Conservation (phyloP, 1,284 basidiomycete genomes). For the Cryptococcus floricola region DNA sequence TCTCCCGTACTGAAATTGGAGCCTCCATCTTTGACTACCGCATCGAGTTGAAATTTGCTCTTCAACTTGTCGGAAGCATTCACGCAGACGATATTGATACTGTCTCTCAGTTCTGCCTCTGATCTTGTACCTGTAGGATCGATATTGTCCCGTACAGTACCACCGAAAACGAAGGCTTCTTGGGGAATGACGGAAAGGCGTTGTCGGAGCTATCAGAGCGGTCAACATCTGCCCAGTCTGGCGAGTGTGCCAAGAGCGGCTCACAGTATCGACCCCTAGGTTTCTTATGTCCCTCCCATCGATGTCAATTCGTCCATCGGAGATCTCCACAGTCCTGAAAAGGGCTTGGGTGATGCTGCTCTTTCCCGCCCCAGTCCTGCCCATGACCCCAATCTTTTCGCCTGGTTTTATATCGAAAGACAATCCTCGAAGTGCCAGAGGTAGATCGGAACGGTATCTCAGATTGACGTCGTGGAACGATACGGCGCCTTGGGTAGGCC, state of each 20-base stretch:
- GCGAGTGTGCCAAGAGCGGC: background rate
- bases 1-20: slow-evolving; percentile 55
- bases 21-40: slow-evolving; percentile 30
- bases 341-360: slow-evolving; percentile 59
- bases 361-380: slow-evolving; percentile 63
- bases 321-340: slow-evolving; percentile 64
- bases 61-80: background rate
- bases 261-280: slow-evolving; percentile 56
- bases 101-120: slow-evolving; percentile 55
- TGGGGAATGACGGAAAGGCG: slow-evolving; percentile 61
- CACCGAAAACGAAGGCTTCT: slow-evolving; percentile 39
- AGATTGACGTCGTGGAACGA: slow-evolving; percentile 44
- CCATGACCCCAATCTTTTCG: slow-evolving; percentile 62
- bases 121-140: slow-evolving; percentile 56
- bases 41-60: slow-evolving; percentile 62
- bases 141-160: slow-evolving; percentile 45
- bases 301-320: slow-evolving; percentile 60
- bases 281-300: slow-evolving; percentile 58
- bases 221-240: background rate
- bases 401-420: slow-evolving; percentile 32
- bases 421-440: slow-evolving; percentile 40
- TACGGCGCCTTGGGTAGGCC: slow-evolving; percentile 41
- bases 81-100: slow-evolving; percentile 49
- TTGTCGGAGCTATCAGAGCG: slow-evolving; percentile 51
- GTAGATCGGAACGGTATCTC: slow-evolving; percentile 42